Evolutionary conservation across 345 rosid genomes (phyloP).

Genomic region (Acer negundo): DNA sequence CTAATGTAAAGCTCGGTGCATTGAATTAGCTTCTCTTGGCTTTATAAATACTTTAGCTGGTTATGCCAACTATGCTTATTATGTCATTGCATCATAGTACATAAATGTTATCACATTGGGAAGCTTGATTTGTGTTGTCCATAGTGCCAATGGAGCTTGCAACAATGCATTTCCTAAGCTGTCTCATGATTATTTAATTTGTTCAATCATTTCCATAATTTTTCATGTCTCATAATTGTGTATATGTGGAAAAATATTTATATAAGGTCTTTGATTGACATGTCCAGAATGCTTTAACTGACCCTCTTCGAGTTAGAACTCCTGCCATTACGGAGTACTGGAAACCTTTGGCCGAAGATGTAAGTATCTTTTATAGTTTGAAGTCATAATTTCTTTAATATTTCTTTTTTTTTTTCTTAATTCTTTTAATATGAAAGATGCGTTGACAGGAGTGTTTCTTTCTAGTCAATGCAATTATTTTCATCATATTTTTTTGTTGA

Average conservation of each 20-base stretch:
- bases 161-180: background rate
- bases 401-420: background rate
- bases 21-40: no score
- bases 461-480: background rate
- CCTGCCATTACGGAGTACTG: slow-evolving; percentile 89
- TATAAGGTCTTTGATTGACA: slow-evolving; percentile 23
- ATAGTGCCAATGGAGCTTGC: background rate
- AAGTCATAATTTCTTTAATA: background rate
- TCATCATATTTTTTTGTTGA: slow-evolving; percentile 14
- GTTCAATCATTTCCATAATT: background rate
- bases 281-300: slow-evolving; percentile 82
- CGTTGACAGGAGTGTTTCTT: background rate
- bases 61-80: background rate
- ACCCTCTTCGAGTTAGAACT: slow-evolving; percentile 87
- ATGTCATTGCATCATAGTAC: background rate
- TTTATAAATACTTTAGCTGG: background rate
- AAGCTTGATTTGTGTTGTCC: background rate
- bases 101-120: background rate
- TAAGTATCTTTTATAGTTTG: slow-evolving; percentile 38
- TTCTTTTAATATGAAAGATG: background rate
- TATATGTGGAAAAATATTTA: background rate
- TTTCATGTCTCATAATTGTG: slow-evolving; percentile 5
- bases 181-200: background rate
- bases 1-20: background rate
- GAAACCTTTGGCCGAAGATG: slow-evolving; percentile 97